Conservation (phyloP, 257 asterid species). For the Nicotiana paniculata region DNA sequence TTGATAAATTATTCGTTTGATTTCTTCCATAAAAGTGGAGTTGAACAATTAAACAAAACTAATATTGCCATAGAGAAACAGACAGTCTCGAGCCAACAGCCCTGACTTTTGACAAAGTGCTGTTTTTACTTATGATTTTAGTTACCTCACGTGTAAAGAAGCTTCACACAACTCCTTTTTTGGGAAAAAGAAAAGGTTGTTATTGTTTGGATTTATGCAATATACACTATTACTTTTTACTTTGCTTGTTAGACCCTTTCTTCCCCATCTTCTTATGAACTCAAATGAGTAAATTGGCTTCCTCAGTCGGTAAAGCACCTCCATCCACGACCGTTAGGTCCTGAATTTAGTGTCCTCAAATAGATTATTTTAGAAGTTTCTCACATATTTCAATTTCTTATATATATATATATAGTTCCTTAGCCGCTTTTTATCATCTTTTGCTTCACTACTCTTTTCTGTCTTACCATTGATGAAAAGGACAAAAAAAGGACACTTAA, state of each 20-base stretch:
- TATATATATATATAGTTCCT: no score
- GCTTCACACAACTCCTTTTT: background rate
- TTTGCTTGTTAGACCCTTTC: no score
- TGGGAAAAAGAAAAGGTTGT: background rate
- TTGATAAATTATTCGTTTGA: background rate
- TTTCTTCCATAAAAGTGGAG: background rate
- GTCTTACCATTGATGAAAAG: background rate
- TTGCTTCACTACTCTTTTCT: no score
- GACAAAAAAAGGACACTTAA: background rate
- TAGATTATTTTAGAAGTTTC: background rate
- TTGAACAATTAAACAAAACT: background rate
- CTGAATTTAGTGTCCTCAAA: background rate
- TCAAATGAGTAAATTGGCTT: no score
- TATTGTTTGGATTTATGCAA: background rate
- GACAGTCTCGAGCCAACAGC: conserved; percentile 26
- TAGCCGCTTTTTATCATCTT: no score
- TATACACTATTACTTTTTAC: background rate
- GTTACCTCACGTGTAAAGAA: background rate
- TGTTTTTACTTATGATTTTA: background rate
- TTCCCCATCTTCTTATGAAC: no score
- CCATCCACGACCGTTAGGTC: no score
- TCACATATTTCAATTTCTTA: background rate
- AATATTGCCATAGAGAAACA: background rate
- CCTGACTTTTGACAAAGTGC: background rate
- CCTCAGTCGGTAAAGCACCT: no score